These are phyloP conservation scores for Vicia villosa DNA, from an alignment of 306 rosid genomes.

Conservation along the genomic window DNA sequence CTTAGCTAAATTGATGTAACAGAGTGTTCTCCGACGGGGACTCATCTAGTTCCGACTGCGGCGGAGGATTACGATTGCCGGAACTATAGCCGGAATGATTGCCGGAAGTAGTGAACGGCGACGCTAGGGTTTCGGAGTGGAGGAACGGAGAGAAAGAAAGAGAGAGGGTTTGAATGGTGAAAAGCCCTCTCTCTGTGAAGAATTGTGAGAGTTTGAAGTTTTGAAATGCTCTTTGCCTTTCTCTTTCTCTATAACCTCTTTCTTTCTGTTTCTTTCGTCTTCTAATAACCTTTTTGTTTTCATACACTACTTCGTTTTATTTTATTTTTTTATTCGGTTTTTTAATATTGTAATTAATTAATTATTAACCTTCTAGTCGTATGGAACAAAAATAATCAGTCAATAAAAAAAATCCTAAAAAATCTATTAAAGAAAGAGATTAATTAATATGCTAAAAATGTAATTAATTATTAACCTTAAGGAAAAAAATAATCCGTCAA, in stretches of 20 bases:
- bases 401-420: too few species aligned
- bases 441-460: too few species aligned
- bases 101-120: conserved; percentile 24
- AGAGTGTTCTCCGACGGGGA: conserved; percentile 36
- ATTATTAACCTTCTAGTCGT: too few species aligned
- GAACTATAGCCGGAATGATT: conserved; percentile 8
- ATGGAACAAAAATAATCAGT: too few species aligned
- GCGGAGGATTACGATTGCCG: conserved; percentile 37
- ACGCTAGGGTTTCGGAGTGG: conserved; percentile 45
- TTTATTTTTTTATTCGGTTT: neutral
- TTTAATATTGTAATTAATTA: neutral
- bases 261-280: neutral
- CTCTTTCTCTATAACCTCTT: conserved; percentile 37
- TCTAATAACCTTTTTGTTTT: neutral
- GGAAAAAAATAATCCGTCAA: too few species aligned
- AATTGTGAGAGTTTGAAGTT: conserved; percentile 19
- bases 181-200: conserved; percentile 32
- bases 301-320: neutral
- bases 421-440: too few species aligned
- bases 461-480: too few species aligned
- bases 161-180: conserved; percentile 23
- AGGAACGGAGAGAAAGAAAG: neutral
- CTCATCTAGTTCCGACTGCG: conserved; percentile 43
- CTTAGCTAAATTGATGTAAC: conserved; percentile 29
- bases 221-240: conserved; percentile 37